Evolutionary conservation across 305 asterid species (phyloP), one percentile per base, ranked within the genome.

Genomic region (Caryopteris hybrid): DNA sequence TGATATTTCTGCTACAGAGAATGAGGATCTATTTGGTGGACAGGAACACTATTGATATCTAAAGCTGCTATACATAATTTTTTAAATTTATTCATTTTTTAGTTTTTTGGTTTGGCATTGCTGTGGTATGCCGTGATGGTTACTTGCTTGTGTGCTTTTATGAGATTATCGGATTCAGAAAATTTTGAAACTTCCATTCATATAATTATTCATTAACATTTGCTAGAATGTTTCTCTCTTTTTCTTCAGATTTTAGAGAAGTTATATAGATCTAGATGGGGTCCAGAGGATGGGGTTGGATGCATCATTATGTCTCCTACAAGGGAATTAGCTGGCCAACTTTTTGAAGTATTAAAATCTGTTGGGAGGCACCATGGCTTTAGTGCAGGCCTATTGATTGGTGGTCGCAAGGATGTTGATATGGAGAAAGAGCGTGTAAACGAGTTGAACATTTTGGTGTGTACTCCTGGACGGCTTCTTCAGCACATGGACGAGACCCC

Each of bases 401-500:
- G 99, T 69, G 99, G 99, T 51, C 91, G 97, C 64, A 84, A 83
- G 70, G 96, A 88, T 79, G 94, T 91, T 54, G 97, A 80, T 61
- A 51, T 74, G 1, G 99, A 95, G 85, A 95, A 92, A 75, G 98
- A 91, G 61, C 89, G 79, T 48, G 96, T 95, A 53, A 92, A 85
- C 50, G 73, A 71, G 66, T 70, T 95, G 85, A 92, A 95, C 74
- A 88, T 95, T 72, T 76, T 95, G 85, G 95, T 95, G 39, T 91
- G 99, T 62, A 95, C 99, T 61, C 98, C 98, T 1, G 98, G 99
- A 13, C 87, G 98, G 67, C 95, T 95, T 74, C 97, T 95, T 65
- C 98, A 95, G 81, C 99, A 95, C 90, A 95, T 95, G 99, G 96
- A 95, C 10, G 97, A 89, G 75, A 95, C 99, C 36, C 95, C 92